phyloP scores from a whole-genome alignment of 1,139 yeast genomes.

The Lodderomyces elongisporus region DNA sequence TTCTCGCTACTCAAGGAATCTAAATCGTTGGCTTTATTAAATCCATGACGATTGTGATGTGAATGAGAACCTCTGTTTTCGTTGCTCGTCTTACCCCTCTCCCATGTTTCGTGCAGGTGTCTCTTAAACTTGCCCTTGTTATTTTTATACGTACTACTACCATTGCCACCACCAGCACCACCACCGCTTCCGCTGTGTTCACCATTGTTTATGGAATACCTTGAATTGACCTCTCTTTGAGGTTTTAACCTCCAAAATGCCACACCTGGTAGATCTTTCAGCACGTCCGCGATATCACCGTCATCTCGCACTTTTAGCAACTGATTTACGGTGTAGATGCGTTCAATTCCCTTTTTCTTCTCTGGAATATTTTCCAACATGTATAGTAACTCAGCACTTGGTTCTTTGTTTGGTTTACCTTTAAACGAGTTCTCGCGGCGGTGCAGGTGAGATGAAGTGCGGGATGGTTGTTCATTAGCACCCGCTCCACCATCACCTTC shows the following conservation, averaged over 20 bases:
- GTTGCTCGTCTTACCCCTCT: constrained; percentile 17
- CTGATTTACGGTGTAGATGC: constrained; percentile 35
- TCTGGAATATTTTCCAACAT: constrained; percentile 10
- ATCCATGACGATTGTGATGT: constrained; percentile 12
- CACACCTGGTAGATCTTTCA: constrained; percentile 34
- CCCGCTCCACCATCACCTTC: constrained; percentile 3
- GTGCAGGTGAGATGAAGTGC: too few relatives aligned
- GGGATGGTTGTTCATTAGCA: too few relatives aligned
- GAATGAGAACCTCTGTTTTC: neutral
- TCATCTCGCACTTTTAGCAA: constrained; percentile 32
- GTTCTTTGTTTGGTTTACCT: constrained; percentile 1
- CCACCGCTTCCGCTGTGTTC: constrained; percentile 3
- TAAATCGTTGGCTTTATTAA: constrained; percentile 20
- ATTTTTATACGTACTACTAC: neutral
- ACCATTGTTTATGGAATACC: constrained; percentile 6
- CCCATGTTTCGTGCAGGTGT: constrained; percentile 25
- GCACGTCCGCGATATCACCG: constrained; percentile 29
- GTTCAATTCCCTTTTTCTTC: constrained; percentile 14
- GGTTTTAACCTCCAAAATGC: constrained; percentile 36
- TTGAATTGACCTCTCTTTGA: constrained; percentile 8
- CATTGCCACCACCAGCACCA: neutral
- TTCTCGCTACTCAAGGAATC: constrained; percentile 27
- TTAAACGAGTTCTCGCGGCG: too few relatives aligned
- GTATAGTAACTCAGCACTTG: neutral
- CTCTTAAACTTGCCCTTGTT: constrained; percentile 11